Base-by-base conservation (phyloP, 306 rosid genomes). In the Castanea mollissima region DNA sequence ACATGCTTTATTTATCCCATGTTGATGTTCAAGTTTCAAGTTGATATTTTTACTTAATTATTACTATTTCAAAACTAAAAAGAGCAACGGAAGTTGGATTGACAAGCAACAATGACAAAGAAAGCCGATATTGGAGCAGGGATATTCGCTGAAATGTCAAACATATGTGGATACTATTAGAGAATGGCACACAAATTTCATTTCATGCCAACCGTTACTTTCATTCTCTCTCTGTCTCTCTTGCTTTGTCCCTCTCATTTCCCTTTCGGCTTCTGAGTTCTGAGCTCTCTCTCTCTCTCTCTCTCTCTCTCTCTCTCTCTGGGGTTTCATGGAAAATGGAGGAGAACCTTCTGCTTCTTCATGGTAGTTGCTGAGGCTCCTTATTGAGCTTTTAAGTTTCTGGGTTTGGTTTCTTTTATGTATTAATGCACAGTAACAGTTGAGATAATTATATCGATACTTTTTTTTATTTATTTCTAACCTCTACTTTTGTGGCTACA, bases 161-260 rank as follows among this genome's bases (percentile, higher is more conserved):
- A 75, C 82, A 64, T 74, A 58, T 1, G 12, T 10, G 16, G 72
- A n/a, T 49, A 65, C 18, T 35, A 25, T 71, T 77, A 23, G 81
- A 76, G 51, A 76, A 68, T 52, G 67, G 69, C 71, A 75, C 70
- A 80, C 85, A 76, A 77, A 87, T 85, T 76, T 76, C 79, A 88
- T 84, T 78, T 76, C 82, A 89, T 86, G 90, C 74, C 79, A 80
- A 59, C 91, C 92, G 14, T 83, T 80, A 69, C 83, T 85, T 86
- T 71, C 58, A 14, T 55, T 9, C 59, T 76, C 60, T 79, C 78
- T 64, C 54, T 71, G 55, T 76, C 63, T 80, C 75, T 76, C 41
- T 80, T 80, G 14, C 57, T 82, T 57, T 64, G 80, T 57, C 41
- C 78, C 82, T 71, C 60, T 58, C 83, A 34, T 85, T 86, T 75